These are phyloP conservation scores for Aspergillus mulundensis DNA, from an alignment of 495 filamentous ascomycete genomes.

Conservation along the genomic window DNA sequence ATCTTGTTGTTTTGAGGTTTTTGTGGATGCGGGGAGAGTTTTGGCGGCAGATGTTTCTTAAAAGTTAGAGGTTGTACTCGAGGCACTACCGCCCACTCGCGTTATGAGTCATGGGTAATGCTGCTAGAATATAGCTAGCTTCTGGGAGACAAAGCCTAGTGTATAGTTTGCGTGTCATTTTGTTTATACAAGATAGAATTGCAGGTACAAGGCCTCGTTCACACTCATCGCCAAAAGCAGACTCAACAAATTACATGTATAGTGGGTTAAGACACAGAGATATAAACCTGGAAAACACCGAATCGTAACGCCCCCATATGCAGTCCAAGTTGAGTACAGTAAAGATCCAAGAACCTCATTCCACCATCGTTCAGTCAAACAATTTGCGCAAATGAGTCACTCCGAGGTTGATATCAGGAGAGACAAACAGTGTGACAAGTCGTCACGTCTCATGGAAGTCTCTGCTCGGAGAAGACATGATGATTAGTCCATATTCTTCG, in stretches of 20 bases:
- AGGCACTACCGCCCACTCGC: neutral
- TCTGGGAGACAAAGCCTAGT: neutral
- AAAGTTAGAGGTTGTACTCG: neutral
- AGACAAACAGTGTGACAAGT: neutral
- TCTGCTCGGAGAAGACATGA: neutral
- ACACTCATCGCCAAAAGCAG: slow-evolving; percentile 12
- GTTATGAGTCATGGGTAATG: neutral
- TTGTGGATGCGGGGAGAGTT: neutral
- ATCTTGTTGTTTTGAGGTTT: neutral
- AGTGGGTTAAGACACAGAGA: slow-evolving; percentile 4
- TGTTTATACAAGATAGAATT: slow-evolving; percentile 9
- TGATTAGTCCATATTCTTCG: slow-evolving; percentile 29
- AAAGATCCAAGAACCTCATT: slow-evolving; percentile 13
- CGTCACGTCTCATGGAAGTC: neutral
- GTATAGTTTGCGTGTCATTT: neutral
- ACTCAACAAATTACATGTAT: slow-evolving; percentile 1
- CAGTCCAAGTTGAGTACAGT: slow-evolving; percentile 12
- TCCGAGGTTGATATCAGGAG: slow-evolving; percentile 10
- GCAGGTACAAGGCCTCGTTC: slow-evolving; percentile 3
- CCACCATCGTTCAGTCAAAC: neutral
- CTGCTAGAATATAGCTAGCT: neutral
- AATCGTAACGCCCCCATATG: slow-evolving; percentile 21
- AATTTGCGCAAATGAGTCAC: slow-evolving; percentile 4
- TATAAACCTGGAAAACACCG: slow-evolving; percentile 12
- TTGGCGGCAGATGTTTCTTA: neutral